Evolutionary conservation across 305 asterid genomes (phyloP).

Genomic region (Withania somnifera): DNA sequence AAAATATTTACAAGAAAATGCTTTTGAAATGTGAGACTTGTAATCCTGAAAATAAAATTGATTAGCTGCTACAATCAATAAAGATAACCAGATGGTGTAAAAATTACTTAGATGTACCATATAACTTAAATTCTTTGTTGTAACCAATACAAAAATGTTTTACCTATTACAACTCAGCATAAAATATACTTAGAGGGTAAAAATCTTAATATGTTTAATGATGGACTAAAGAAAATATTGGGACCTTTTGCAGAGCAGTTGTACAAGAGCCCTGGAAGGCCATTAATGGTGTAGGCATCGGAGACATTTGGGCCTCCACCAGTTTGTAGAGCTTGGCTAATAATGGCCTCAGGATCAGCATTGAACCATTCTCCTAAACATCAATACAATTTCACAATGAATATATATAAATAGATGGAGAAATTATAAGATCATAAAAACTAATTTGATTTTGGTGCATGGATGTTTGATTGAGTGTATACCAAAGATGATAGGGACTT

Average conservation of each 20-base stretch:
- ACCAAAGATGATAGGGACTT: constrained; percentile 12
- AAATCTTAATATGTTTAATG: neutral
- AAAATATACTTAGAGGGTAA: no score
- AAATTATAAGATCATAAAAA: neutral
- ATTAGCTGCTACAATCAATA: neutral
- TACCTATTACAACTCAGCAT: no score
- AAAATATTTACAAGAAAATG: no score
- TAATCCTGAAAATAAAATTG: neutral
- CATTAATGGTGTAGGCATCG: constrained; percentile 8
- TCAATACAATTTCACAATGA: neutral
- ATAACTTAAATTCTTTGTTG: no score
- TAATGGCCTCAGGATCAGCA: constrained; percentile 8
- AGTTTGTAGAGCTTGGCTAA: constrained; percentile 7
- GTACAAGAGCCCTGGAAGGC: constrained; percentile 10
- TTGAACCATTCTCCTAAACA: constrained; percentile 14
- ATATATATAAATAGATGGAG: neutral
- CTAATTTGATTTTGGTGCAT: neutral
- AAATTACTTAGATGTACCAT: neutral
- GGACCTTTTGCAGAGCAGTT: constrained; percentile 8
- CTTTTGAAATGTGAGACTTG: neutral
- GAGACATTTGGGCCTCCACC: constrained; percentile 17
- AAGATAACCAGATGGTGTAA: neutral
- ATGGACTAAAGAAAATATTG: no score
- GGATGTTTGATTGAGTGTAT: neutral
- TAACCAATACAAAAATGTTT: no score